Percentiles rank a stretch among this genome's conserved stretches.
phyloP scores from a whole-genome alignment of 176 grass and related monocot genomes.

The Musa schizocarpa region DNA sequence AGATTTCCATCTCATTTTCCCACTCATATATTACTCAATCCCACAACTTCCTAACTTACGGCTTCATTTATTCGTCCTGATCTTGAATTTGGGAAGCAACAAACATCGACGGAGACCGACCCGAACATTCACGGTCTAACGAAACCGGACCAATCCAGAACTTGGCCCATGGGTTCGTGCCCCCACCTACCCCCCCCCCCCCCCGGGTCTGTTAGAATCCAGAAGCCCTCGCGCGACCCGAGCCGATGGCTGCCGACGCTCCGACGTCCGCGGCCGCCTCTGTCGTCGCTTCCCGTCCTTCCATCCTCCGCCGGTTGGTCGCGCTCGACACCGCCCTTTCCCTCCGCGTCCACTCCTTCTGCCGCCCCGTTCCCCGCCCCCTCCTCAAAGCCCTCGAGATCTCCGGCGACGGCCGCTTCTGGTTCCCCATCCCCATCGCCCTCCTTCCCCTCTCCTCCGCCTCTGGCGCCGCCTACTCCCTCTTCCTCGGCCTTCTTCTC shows the following conservation, averaged over 20 bases:
- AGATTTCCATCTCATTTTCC: no score
- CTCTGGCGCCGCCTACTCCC: slow-evolving; percentile 28
- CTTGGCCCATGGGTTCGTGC: no score
- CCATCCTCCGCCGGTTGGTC: slow-evolving; percentile 25
- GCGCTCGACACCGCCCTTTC: slow-evolving; percentile 45
- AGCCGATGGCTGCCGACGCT: background rate
- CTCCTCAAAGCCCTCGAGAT: slow-evolving; percentile 87
- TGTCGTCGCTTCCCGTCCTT: background rate
- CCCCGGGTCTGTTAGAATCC: no score
- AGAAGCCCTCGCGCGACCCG: background rate
- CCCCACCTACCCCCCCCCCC: no score
- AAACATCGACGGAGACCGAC: no score
- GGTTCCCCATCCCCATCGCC: slow-evolving; percentile 66
- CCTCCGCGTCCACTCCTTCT: slow-evolving; percentile 50
- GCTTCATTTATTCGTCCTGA: no score
- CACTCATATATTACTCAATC: no score
- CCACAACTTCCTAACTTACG: no score
- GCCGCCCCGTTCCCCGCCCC: slow-evolving; percentile 56
- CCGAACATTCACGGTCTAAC: no score
- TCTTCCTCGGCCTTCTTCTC: slow-evolving; percentile 40
- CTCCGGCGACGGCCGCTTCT: slow-evolving; percentile 77
- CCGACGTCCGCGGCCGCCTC: background rate
- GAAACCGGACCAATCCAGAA: no score
- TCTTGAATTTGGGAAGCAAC: no score
- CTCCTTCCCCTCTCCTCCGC: slow-evolving; percentile 40